Percentiles rank a stretch among this genome's conserved stretches.
phyloP scores from a whole-genome alignment of 495 filamentous ascomycete species.

The Neurospora tetrasperma region DNA sequence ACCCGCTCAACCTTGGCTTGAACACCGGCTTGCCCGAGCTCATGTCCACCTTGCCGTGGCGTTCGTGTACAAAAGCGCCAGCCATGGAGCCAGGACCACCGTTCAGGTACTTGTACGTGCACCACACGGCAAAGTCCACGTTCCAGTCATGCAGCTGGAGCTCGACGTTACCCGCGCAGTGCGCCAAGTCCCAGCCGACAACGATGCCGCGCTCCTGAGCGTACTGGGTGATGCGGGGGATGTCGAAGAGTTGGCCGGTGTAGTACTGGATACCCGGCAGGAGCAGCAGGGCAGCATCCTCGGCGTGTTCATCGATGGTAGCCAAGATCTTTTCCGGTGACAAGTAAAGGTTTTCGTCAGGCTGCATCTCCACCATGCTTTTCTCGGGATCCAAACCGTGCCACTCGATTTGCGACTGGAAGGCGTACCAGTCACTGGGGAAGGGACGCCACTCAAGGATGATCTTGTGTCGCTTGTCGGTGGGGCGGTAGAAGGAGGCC shows the following conservation, averaged over 20 bases:
- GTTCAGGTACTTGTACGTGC: constrained; percentile 92
- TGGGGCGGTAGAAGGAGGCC: constrained; percentile 78
- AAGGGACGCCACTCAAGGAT: constrained; percentile 88
- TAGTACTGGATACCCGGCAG: constrained; percentile 91
- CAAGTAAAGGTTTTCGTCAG: constrained; percentile 41
- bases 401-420: constrained; percentile 70
- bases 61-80: constrained; percentile 74
- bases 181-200: constrained; percentile 89
- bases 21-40: constrained; percentile 17
- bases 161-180: constrained; percentile 81
- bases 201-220: constrained; percentile 65
- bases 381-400: constrained; percentile 55
- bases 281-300: constrained; percentile 64
- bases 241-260: constrained; percentile 81
- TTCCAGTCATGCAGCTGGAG: constrained; percentile 79
- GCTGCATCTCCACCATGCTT: constrained; percentile 66
- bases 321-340: constrained; percentile 61
- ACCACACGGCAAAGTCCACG: constrained; percentile 94
- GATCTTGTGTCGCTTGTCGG: constrained; percentile 61
- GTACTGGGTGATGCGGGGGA: constrained; percentile 65
- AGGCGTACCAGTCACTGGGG: constrained; percentile 85
- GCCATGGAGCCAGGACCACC: constrained; percentile 77
- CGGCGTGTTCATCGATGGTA: constrained; percentile 69
- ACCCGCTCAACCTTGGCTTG: constrained; percentile 52
- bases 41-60: constrained; percentile 46